Conservation (phyloP, 2,329 filamentous ascomycete species). For the Thelonectria olida region DNA sequence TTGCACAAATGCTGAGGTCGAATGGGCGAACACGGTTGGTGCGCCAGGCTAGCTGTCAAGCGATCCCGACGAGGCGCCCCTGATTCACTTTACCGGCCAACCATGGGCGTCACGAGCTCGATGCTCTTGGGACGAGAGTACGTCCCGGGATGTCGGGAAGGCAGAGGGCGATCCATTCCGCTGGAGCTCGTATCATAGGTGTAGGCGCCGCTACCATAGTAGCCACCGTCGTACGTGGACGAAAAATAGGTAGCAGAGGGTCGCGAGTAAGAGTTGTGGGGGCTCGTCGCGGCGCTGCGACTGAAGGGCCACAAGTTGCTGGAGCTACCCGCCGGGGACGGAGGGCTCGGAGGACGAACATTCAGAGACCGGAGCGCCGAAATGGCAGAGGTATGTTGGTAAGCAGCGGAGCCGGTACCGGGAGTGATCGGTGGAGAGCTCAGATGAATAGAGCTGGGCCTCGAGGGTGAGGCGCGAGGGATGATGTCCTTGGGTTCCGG, state of each 20-base stretch:
- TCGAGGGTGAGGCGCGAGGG: conserved; percentile 70
- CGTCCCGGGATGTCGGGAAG: conserved; percentile 61
- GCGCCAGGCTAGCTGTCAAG: conserved; percentile 4
- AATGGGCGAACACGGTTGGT: neutral
- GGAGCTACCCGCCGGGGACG: conserved; percentile 58
- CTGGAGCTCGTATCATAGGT: conserved; percentile 45
- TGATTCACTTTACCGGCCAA: conserved; percentile 53
- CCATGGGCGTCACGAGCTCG: conserved; percentile 69
- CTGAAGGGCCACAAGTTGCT: conserved; percentile 64
- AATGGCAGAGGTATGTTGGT: conserved; percentile 60
- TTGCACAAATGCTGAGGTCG: conserved; percentile 1
- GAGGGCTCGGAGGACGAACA: conserved; percentile 63
- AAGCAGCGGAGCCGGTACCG: conserved; percentile 43
- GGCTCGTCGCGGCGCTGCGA: conserved; percentile 61
- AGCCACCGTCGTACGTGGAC: conserved; percentile 62
- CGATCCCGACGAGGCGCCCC: neutral
- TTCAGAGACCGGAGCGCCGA: conserved; percentile 65
- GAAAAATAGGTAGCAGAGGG: conserved; percentile 55
- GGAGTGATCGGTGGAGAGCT: conserved; percentile 62
- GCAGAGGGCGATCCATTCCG: conserved; percentile 64
- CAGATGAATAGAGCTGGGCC: conserved; percentile 64
- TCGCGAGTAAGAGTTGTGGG: conserved; percentile 60
- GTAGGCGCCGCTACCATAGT: conserved; percentile 48
- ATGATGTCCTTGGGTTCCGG: conserved; percentile 70
- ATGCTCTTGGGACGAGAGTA: conserved; percentile 70